Base-by-base conservation (phyloP, 164 flowering plant genomes). In the Magnolia changhungtana region DNA sequence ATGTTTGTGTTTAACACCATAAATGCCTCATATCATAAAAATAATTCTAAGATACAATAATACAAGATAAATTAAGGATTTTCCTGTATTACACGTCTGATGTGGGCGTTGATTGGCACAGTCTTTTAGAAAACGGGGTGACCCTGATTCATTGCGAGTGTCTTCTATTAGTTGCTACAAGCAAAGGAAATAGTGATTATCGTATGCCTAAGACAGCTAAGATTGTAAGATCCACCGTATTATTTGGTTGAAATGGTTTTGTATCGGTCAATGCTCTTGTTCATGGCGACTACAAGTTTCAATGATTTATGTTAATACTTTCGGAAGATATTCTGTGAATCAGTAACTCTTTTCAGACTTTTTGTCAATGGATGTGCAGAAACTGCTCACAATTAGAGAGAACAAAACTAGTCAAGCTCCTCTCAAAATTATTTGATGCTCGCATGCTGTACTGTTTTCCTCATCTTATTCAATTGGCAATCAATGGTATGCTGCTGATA, bases 331-430 rank as follows among this genome's bases (percentile, higher is more conserved):
- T 68, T 69, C 37, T 69, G 13, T 21, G 23, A 71, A 20, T 10
- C 29, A 37, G 61, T 16, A 71, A 24, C 8, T 75, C 4, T 37
- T 69, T 75, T 24, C 77, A 90, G 91, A 55, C 18, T 11, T 55
- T 9, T 52, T 8, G 67, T 79, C 27, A 76, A 72, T 68, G 70
- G 75, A 50, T 80, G 75, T 84, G 82, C 61, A 76, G 83, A 72
- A 84, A 82, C 50, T 78, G 73, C 74, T 80, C 83, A 8, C 50
- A 76, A 8, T 49, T 82, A 3, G 96, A 92, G 79, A 82, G 83
- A 50, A 73, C 77, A 24, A 82, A 80, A 55, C 68, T 91, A 64
- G 81, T 90, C 27, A 85, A 85, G 63, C 86, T 92, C 90, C 91
- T 72, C 88, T 90, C 76, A 78, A 75, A 45, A 69, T 87, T 50